A percentile compares a stretch with the other conserved stretches of the same genome.
phyloP scores from a whole-genome alignment of 106 monocot genomes.

The Allium cepa region DNA sequence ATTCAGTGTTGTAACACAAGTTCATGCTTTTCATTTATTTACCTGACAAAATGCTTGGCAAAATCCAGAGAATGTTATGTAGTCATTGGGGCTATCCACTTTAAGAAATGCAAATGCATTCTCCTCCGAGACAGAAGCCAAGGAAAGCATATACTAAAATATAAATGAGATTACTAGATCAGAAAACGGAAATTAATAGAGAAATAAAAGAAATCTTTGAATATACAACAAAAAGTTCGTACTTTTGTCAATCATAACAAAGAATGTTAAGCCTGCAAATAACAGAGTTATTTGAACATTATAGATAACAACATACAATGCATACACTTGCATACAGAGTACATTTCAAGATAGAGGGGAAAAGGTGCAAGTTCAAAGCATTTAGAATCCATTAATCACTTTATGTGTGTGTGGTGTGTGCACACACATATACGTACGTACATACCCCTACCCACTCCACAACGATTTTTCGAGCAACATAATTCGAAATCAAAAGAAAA shows the following conservation, averaged over 20 bases:
- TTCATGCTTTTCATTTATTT: not conserved
- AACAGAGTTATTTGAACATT: not conserved
- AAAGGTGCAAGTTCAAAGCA: too few relatives aligned
- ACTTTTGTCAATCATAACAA: constrained; percentile 9
- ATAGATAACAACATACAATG: too few relatives aligned
- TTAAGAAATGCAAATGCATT: constrained; percentile 87
- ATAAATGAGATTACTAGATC: not conserved
- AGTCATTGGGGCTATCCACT: constrained; percentile 70
- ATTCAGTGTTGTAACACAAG: too few relatives aligned
- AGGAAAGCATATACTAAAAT: constrained; percentile 51
- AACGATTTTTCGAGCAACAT: too few relatives aligned
- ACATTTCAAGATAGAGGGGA: too few relatives aligned
- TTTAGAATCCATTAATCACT: too few relatives aligned
- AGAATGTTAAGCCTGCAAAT: constrained; percentile 10
- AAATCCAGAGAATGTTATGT: constrained; percentile 67
- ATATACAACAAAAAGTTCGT: not conserved
- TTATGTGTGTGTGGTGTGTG: too few relatives aligned
- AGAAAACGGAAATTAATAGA: not conserved
- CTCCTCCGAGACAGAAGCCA: constrained; percentile 60
- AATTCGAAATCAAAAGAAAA: too few relatives aligned
- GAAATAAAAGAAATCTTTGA: not conserved
- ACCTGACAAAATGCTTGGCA: constrained; percentile 78
- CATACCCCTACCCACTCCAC: too few relatives aligned
- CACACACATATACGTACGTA: too few relatives aligned
- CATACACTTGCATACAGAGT: too few relatives aligned